These are phyloP conservation scores for Whalleya microplaca DNA, from an alignment of 2,329 filamentous ascomycete species.

Conservation along the genomic window DNA sequence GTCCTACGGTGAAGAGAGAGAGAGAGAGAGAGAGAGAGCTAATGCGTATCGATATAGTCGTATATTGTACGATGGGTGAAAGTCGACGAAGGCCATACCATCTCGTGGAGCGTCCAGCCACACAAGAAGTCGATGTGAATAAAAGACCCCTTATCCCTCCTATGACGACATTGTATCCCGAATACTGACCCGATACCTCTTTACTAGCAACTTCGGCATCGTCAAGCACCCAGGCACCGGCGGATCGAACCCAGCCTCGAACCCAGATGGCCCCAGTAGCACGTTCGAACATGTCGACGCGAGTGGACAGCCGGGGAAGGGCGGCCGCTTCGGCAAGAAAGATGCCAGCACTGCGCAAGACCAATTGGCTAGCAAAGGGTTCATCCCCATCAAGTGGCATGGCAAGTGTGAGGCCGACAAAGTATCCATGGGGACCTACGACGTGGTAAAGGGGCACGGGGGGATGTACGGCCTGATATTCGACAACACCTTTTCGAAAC, in stretches of 20 bases:
- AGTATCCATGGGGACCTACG: slow-evolving; percentile 86
- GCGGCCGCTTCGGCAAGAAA: slow-evolving; percentile 55
- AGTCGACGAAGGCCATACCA: slow-evolving; percentile 85
- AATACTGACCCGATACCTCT: slow-evolving; percentile 17
- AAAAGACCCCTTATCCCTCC: slow-evolving; percentile 1
- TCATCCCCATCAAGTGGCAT: slow-evolving; percentile 78
- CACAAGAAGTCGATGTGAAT: slow-evolving; percentile 92
- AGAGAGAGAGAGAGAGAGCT: no score
- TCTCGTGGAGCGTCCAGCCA: slow-evolving; percentile 96
- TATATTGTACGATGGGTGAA: slow-evolving; percentile 98
- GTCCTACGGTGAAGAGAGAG: not conserved
- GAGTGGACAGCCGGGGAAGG: slow-evolving; percentile 43
- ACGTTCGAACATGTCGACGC: slow-evolving; percentile 52
- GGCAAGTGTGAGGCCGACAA: slow-evolving; percentile 97
- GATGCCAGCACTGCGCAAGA: slow-evolving; percentile 65
- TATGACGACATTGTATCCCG: slow-evolving; percentile 7
- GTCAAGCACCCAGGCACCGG: slow-evolving; percentile 91
- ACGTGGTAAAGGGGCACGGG: slow-evolving; percentile 73
- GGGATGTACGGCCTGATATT: slow-evolving; percentile 98
- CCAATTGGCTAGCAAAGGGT: slow-evolving; percentile 67
- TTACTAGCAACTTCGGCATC: slow-evolving; percentile 82
- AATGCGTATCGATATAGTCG: slow-evolving; percentile 61
- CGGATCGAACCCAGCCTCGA: slow-evolving; percentile 51
- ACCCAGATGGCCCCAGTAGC: slow-evolving; percentile 47
- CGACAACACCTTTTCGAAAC: slow-evolving; percentile 98